Conservation (phyloP, 352 stramenopile genomes). For the Pythium insidiosum region DNA sequence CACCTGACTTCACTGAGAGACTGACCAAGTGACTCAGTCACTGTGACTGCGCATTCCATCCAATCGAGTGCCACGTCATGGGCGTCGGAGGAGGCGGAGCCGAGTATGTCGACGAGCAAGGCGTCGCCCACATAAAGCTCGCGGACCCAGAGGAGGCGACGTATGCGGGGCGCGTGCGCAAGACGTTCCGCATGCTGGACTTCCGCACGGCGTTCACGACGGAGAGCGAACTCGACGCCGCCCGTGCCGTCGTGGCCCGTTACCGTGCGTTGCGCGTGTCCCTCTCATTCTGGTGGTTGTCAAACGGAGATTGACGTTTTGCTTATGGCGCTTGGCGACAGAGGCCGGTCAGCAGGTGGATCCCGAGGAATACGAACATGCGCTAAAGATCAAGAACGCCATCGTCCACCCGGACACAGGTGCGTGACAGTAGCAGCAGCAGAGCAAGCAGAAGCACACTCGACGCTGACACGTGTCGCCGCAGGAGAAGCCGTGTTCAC, state of each 20-base stretch:
- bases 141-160: slow-evolving; percentile 67
- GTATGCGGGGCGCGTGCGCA: slow-evolving; percentile 67
- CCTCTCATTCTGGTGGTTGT: not conserved
- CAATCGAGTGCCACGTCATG: no score
- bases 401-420: slow-evolving; percentile 73
- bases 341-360: slow-evolving; percentile 31
- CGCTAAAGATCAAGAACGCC: slow-evolving; percentile 58
- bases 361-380: slow-evolving; percentile 27
- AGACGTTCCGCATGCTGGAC: slow-evolving; percentile 80
- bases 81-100: slow-evolving; percentile 10
- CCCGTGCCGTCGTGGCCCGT: slow-evolving; percentile 28
- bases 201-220: slow-evolving; percentile 70
- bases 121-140: slow-evolving; percentile 42
- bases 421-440: not conserved
- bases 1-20: not conserved
- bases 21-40: no score
- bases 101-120: slow-evolving; percentile 8
- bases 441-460: not conserved
- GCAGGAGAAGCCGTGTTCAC: slow-evolving; percentile 42
- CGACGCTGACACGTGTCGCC: no score
- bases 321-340: slow-evolving; percentile 2
- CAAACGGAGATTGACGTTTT: not conserved
- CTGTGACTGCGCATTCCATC: no score
- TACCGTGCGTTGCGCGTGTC: no score
- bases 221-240: slow-evolving; percentile 35